These are phyloP conservation scores for Termitomyces sp. DNA, from an alignment of 768 basidiomycete species.

Conservation along the genomic window DNA sequence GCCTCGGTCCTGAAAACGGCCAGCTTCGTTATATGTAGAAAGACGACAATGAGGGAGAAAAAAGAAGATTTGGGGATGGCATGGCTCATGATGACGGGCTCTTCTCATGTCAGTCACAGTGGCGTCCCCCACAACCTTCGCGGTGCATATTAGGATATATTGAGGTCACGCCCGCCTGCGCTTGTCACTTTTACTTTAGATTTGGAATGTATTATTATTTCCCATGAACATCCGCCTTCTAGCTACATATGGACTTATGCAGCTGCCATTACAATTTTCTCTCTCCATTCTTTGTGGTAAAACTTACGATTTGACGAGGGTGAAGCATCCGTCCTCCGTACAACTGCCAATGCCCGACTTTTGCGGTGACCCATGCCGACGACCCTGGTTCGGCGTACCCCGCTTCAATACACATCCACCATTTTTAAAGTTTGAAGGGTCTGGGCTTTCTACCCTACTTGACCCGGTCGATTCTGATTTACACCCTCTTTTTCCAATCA, in stretches of 20 bases:
- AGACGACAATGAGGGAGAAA: neutral
- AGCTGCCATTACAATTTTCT: neutral
- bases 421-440: neutral
- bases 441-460: neutral
- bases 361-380: neutral
- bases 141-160: slow-evolving; percentile 13
- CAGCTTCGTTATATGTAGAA: slow-evolving; percentile 9
- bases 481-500: no score
- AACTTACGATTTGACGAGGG: no score
- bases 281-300: no score
- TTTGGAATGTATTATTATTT: neutral
- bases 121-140: slow-evolving; percentile 2
- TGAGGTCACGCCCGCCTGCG: slow-evolving; percentile 4
- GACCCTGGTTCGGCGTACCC: neutral
- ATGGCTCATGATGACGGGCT: slow-evolving; percentile 6
- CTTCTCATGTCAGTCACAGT: slow-evolving; percentile 18
- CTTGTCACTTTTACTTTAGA: neutral
- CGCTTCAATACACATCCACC: neutral
- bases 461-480: neutral
- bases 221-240: neutral
- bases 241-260: neutral
- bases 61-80: neutral
- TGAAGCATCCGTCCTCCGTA: no score
- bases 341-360: neutral
- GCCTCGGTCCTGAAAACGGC: slow-evolving; percentile 2